A percentile compares a stretch with the other conserved stretches of the same genome.
Conservation (phyloP, 805 yeast species). For the Schizosaccharomyces octosporus region DNA sequence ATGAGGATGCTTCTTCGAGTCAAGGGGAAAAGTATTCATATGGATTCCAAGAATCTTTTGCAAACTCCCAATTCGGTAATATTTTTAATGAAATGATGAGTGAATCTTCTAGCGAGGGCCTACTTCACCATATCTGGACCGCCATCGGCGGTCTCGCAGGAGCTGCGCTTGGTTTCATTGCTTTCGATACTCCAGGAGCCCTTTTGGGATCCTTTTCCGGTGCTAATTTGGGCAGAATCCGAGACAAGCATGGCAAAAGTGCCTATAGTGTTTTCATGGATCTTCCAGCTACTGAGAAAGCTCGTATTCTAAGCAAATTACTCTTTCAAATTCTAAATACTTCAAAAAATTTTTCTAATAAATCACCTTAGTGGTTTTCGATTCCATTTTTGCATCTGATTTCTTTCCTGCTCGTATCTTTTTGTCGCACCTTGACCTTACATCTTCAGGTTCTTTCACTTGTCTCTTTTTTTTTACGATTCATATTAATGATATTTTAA, state of each 20-base stretch:
- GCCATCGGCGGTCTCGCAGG: constrained; percentile 7
- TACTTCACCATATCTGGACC: constrained; percentile 3
- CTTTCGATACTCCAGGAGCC: constrained; percentile 10
- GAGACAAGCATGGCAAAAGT: constrained; percentile 8
- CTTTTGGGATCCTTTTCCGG: constrained; percentile 10
- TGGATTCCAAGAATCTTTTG: neutral
- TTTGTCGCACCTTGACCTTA: too few relatives aligned
- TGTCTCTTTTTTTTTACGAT: too few relatives aligned
- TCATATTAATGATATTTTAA: too few relatives aligned
- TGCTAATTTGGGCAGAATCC: constrained; percentile 8
- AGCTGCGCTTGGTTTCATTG: constrained; percentile 9
- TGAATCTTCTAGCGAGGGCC: constrained; percentile 4
- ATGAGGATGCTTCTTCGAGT: constrained; percentile 1
- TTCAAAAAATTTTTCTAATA: neutral
- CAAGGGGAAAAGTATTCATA: constrained; percentile 6
- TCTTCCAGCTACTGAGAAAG: constrained; percentile 4
- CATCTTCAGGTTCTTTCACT: too few relatives aligned
- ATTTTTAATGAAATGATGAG: constrained; percentile 10
- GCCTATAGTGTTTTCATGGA: constrained; percentile 8
- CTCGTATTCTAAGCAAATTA: neutral
- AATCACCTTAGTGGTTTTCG: too few relatives aligned
- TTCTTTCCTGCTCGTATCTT: too few relatives aligned
- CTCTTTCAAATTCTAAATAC: neutral
- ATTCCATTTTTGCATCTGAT: too few relatives aligned
- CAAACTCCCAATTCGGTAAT: constrained; percentile 7